Conservation (phyloP, 1,284 basidiomycete species). For the Ceratobasidium sp. region DNA sequence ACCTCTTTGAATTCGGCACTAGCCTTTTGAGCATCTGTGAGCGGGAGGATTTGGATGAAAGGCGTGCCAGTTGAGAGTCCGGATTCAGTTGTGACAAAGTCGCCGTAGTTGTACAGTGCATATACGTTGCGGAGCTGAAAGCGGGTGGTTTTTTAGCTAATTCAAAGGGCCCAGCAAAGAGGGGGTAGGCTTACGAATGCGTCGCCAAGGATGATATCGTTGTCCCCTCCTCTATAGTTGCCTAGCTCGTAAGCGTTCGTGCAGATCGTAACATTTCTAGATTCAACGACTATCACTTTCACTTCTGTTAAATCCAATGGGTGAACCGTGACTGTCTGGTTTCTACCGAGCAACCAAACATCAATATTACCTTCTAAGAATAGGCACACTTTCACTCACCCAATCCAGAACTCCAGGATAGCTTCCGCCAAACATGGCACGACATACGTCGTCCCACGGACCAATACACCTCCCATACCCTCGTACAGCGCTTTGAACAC, state of each 20-base stretch:
- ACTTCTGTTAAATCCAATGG: constrained; percentile 15
- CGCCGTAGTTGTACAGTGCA: constrained; percentile 41
- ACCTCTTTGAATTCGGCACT: constrained; percentile 31
- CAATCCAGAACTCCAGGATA: constrained; percentile 8
- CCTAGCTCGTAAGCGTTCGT: constrained; percentile 3
- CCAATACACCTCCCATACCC: constrained; percentile 20
- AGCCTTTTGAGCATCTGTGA: constrained; percentile 14
- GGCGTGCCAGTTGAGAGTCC: constrained; percentile 13
- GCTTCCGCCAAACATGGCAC: constrained; percentile 31
- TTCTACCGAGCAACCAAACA: not conserved
- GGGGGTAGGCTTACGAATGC: constrained; percentile 22
- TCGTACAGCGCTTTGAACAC: constrained; percentile 26
- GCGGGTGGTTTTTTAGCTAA: no score
- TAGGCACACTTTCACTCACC: not conserved
- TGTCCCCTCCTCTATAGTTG: constrained; percentile 14
- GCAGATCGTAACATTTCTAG: constrained; percentile 17
- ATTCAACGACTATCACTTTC: not conserved
- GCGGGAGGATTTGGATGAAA: constrained; percentile 28
- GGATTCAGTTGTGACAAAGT: constrained; percentile 22
- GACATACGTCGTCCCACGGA: constrained; percentile 13
- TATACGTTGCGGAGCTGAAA: constrained; percentile 41
- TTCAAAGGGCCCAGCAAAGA: no score
- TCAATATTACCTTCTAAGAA: not conserved
- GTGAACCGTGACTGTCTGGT: constrained; percentile 9
- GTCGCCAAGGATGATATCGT: constrained; percentile 34